These are phyloP conservation scores for Metschnikowia continentalis DNA, from an alignment of 805 yeast species.

Conservation along the genomic window DNA sequence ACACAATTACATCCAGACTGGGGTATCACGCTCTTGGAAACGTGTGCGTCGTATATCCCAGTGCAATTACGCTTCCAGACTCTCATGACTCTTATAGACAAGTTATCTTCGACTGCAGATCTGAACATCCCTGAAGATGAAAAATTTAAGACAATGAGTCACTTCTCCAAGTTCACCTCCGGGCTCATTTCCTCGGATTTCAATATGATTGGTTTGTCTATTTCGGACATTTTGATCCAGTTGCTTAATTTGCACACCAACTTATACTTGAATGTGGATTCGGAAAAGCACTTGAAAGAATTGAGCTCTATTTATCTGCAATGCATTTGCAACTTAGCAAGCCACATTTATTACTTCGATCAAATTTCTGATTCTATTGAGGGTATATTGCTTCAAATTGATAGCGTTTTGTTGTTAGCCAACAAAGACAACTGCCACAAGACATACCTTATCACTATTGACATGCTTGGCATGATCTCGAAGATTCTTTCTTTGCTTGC, in stretches of 20 bases:
- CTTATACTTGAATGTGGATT: constrained; percentile 22
- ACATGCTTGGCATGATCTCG: constrained; percentile 30
- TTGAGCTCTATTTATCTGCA: constrained; percentile 44
- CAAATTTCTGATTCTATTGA: constrained; percentile 80
- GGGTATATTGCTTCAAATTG: constrained; percentile 52
- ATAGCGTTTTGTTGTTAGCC: constrained; percentile 22
- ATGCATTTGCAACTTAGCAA: constrained; percentile 66
- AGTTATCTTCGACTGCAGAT: constrained; percentile 22
- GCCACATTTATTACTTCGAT: constrained; percentile 79
- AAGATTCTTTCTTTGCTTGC: constrained; percentile 30
- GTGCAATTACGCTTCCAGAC: constrained; percentile 71
- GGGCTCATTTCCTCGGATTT: constrained; percentile 71
- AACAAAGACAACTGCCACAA: constrained; percentile 9
- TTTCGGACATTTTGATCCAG: constrained; percentile 69
- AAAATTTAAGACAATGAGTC: constrained; percentile 27
- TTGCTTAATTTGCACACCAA: constrained; percentile 48
- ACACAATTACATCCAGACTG: constrained; percentile 30
- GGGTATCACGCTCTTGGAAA: constrained; percentile 55
- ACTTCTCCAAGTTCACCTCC: constrained; percentile 44
- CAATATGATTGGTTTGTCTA: constrained; percentile 82
- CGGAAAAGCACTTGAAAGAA: constrained; percentile 20
- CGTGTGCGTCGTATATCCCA: constrained; percentile 73
- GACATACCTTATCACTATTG: constrained; percentile 21
- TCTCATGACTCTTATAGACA: constrained; percentile 41
- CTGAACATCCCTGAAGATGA: constrained; percentile 13